Evolutionary conservation across 169 alveolate species (phyloP).

Genomic region (Perkinsus marinus): DNA sequence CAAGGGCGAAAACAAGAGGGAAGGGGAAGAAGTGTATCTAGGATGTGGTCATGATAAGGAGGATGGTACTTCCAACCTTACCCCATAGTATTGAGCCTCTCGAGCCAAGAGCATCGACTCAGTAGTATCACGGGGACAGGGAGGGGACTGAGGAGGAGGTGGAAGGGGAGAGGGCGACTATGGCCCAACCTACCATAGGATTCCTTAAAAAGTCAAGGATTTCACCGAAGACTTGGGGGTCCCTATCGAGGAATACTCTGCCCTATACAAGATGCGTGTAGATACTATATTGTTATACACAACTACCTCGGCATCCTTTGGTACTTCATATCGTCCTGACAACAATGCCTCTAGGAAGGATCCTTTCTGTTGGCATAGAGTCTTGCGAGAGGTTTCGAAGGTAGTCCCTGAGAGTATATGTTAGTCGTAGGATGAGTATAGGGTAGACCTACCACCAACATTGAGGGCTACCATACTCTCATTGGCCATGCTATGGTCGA

Average conservation of each 20-base stretch:
- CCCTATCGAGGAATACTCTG: slow-evolving; percentile 64
- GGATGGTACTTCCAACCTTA: background rate
- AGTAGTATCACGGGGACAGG: slow-evolving; percentile 31
- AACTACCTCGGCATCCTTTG: slow-evolving; percentile 37
- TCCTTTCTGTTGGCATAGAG: slow-evolving; percentile 51
- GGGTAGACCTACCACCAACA: slow-evolving; percentile 76
- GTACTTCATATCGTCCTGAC: slow-evolving; percentile 57
- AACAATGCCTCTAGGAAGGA: slow-evolving; percentile 50
- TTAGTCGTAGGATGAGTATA: no score
- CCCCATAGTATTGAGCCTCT: slow-evolving; percentile 59
- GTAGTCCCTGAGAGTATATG: background rate
- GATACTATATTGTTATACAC: background rate
- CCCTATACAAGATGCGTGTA: slow-evolving; percentile 37
- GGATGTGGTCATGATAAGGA: background rate
- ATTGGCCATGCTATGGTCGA: slow-evolving; percentile 33
- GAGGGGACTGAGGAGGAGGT: background rate
- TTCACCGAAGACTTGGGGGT: slow-evolving; percentile 54
- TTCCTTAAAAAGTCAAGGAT: slow-evolving; percentile 60
- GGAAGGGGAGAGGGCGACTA: background rate
- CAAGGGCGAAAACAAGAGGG: slow-evolving; percentile 53
- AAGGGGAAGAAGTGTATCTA: slow-evolving; percentile 56
- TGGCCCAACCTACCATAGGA: slow-evolving; percentile 24
- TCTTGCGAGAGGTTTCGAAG: slow-evolving; percentile 64
- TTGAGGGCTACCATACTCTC: slow-evolving; percentile 65
- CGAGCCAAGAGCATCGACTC: slow-evolving; percentile 50